Evolutionary conservation across 108 stramenopile species (phyloP).

Genomic region (Cyclostephanos tholiformis): DNA sequence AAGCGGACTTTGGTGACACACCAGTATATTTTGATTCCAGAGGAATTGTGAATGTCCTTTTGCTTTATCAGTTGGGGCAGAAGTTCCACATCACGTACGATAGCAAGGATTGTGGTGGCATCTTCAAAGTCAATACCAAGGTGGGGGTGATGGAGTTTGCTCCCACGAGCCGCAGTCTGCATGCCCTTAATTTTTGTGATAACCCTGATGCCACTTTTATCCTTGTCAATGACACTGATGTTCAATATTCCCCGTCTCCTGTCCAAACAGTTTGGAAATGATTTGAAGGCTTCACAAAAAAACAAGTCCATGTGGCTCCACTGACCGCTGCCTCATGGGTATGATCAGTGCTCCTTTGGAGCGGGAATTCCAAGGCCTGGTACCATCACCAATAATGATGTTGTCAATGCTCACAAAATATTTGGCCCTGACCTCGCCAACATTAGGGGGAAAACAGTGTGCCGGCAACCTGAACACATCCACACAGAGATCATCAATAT

Average conservation of each 20-base stretch:
- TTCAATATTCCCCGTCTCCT: neutral
- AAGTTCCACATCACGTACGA: conserved; percentile 29
- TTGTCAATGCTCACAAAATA: conserved; percentile 38
- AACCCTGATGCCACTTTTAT: neutral
- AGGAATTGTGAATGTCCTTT: conserved; percentile 51
- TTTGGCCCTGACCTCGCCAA: too few species aligned
- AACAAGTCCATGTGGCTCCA: conserved; percentile 3
- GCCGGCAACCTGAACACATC: conserved; percentile 1
- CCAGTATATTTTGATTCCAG: conserved; percentile 44
- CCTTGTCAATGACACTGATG: neutral
- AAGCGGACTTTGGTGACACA: too few species aligned
- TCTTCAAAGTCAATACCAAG: too few species aligned
- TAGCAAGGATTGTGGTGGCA: neutral
- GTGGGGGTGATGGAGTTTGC: neutral
- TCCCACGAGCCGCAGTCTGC: neutral
- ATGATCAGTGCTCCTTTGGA: conserved; percentile 8
- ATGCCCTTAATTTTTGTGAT: neutral
- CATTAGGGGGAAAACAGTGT: conserved; percentile 27
- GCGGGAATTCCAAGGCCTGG: conserved; percentile 10
- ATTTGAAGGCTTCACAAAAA: conserved; percentile 8
- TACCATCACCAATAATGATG: conserved; percentile 30
- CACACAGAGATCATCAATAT: conserved; percentile 6
- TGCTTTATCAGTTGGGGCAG: conserved; percentile 13
- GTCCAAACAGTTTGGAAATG: neutral
- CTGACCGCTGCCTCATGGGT: neutral